phyloP scores from a whole-genome alignment of 495 filamentous ascomycete species.

The Tuber indicum region DNA sequence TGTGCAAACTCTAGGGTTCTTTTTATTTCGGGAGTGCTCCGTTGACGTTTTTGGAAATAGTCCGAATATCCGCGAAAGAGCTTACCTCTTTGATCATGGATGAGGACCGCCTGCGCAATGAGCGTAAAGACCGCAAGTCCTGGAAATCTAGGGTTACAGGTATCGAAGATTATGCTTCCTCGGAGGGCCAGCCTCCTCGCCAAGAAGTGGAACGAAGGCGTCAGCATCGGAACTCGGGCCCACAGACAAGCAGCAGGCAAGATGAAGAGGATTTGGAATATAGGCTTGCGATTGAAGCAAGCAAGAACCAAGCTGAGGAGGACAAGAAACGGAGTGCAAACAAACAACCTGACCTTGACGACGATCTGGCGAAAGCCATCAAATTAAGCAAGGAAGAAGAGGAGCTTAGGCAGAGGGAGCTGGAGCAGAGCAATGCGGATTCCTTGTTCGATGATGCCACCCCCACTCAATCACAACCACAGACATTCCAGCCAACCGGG shows the following conservation, averaged over 20 bases:
- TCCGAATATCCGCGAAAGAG: slow-evolving; percentile 93
- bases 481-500: slow-evolving; percentile 63
- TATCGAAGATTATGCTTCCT: slow-evolving; percentile 68
- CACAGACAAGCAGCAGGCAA: slow-evolving; percentile 26
- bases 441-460: slow-evolving; percentile 75
- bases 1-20: slow-evolving; percentile 8
- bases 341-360: slow-evolving; percentile 55
- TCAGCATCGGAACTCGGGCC: slow-evolving; percentile 35
- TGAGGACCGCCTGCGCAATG: slow-evolving; percentile 85
- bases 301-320: slow-evolving; percentile 91
- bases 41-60: slow-evolving; percentile 47
- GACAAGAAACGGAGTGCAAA: slow-evolving; percentile 62
- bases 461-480: slow-evolving; percentile 46
- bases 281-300: slow-evolving; percentile 86
- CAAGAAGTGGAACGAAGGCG: slow-evolving; percentile 45
- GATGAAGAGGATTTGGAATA: slow-evolving; percentile 89
- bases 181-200: slow-evolving; percentile 25
- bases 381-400: slow-evolving; percentile 91
- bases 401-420: slow-evolving; percentile 72
- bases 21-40: slow-evolving; percentile 5
- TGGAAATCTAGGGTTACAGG: slow-evolving; percentile 97
- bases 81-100: slow-evolving; percentile 89
- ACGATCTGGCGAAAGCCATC: slow-evolving; percentile 89
- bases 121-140: slow-evolving; percentile 82
- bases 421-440: slow-evolving; percentile 81